These are phyloP conservation scores for Apiospora hydei DNA, from an alignment of 2,329 filamentous ascomycete species.

Conservation along the genomic window DNA sequence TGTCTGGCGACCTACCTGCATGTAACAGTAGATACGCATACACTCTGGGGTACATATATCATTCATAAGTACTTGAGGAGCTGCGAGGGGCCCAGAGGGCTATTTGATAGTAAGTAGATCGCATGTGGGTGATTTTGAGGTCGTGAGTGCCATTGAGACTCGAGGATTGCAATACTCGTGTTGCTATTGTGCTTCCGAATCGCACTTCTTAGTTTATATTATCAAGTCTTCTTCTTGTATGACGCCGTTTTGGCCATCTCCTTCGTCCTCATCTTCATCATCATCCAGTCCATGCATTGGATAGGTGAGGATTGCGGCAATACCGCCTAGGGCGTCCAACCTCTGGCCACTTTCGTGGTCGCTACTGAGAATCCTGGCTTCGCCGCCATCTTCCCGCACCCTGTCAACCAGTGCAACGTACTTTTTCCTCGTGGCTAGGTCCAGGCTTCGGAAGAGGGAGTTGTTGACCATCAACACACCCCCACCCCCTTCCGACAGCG, in stretches of 20 bases:
- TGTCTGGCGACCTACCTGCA: neutral
- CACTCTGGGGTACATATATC: neutral
- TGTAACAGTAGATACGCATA: neutral
- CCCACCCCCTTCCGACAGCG: slow-evolving; percentile 86
- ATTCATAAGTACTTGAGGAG: no score
- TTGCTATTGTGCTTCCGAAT: neutral
- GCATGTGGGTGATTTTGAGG: neutral
- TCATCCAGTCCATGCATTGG: slow-evolving; percentile 84
- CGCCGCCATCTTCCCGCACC: slow-evolving; percentile 86
- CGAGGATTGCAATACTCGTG: neutral
- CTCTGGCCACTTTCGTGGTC: slow-evolving; percentile 93
- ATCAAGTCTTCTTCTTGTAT: slow-evolving; percentile 22
- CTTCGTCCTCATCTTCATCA: slow-evolving; percentile 58
- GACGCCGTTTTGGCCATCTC: slow-evolving; percentile 33
- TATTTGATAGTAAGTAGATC: neutral
- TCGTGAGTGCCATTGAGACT: neutral
- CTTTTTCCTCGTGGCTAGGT: slow-evolving; percentile 76
- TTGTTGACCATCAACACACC: slow-evolving; percentile 89
- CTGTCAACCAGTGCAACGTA: slow-evolving; percentile 89
- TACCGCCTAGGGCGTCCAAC: slow-evolving; percentile 82
- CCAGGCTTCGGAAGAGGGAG: slow-evolving; percentile 82
- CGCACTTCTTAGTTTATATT: neutral
- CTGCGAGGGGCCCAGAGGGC: no score
- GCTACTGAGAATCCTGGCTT: slow-evolving; percentile 87
- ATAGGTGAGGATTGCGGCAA: slow-evolving; percentile 91